Evolutionary conservation across 2,329 filamentous ascomycete genomes (phyloP), one percentile per base, ranked within the genome.

Genomic region (Cytospora paraplurivora): DNA sequence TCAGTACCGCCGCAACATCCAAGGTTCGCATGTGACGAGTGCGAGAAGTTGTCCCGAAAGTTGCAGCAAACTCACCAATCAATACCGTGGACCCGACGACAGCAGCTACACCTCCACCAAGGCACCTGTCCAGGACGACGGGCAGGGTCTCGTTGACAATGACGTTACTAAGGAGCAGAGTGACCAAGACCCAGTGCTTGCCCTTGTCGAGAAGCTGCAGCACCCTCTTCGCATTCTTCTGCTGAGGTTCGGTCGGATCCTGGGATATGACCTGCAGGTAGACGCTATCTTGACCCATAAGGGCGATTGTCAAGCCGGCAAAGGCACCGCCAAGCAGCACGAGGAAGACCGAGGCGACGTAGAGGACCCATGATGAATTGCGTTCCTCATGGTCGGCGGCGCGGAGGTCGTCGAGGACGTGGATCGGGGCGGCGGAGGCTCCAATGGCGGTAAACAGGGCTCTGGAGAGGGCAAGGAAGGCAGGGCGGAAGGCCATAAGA

Each of bases 131-230:
- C 58, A 99, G 85, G 12, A 99, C 92, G 67, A 99, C 97, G 34
- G 95, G 95, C 15, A 97, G 82, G 2, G 94, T 96, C 58, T 98
- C 95, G 76, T 99, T 98, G 68, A 96, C 96, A 71, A 99, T 96
- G 73, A 99, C 95, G 75, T 99, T 99, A 75, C 93, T 93, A 62
- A 99, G 81, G 8, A 99, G 84, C 33, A 99, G 80, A 3, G 95
- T 98, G 60, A 99, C 95, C 63, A 99, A 81, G 21, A 99, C 94
- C 95, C 95, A 99, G 77, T 99, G 95, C 76, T 99, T 99, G 71
- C 95, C 95, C 71, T 86, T 90, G 68, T 92, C 87, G 62, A 99
- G 79, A 34, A 99, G 81, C 51, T 87, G 83, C 69, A 95, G 83
- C 12, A 99, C 95, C 68, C 87, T 89, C 62, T 85, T 85, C 0